Percentiles rank a stretch among this genome's conserved stretches.
Evolutionary conservation across 352 stramenopile genomes (phyloP).

Genomic region (Blastocystis hominis): DNA sequence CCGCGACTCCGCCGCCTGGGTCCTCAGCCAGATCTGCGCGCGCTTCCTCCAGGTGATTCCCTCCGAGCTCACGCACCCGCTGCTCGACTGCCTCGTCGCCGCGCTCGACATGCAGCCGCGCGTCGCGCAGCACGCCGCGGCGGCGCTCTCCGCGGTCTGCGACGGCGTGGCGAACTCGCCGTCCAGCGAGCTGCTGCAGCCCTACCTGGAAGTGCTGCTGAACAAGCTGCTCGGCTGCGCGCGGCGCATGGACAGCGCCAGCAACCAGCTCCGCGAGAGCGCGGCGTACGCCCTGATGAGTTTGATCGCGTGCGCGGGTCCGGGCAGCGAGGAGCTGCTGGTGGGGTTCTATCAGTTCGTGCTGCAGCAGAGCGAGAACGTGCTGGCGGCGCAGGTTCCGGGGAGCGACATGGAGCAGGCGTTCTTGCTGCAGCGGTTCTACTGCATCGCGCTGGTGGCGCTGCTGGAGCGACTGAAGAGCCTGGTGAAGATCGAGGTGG

Average conservation of each 20-base stretch:
- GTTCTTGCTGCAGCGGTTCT: conserved; percentile 43
- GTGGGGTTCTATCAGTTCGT: neutral
- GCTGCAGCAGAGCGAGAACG: neutral
- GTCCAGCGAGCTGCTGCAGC: neutral
- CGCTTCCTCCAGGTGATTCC: neutral
- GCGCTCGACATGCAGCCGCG: conserved; percentile 25
- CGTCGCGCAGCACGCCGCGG: neutral
- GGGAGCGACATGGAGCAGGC: neutral
- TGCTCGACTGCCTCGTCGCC: neutral
- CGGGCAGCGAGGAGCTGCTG: neutral
- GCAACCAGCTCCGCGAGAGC: conserved; percentile 46
- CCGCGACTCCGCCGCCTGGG: conserved; percentile 36
- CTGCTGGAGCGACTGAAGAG: neutral
- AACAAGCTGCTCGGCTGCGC: conserved; percentile 17
- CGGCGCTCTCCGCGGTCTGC: neutral
- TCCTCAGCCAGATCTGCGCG: conserved; percentile 25
- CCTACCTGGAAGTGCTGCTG: neutral
- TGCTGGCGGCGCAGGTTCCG: neutral
- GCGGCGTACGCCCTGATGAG: conserved; percentile 42
- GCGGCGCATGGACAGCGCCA: neutral
- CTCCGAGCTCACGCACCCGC: neutral
- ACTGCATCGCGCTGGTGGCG: conserved; percentile 40
- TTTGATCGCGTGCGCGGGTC: neutral
- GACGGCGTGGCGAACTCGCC: neutral
- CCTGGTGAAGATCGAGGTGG: neutral